These are phyloP conservation scores for Lachnellula hyalina DNA, from an alignment of 2,329 filamentous ascomycete genomes.

Conservation along the genomic window DNA sequence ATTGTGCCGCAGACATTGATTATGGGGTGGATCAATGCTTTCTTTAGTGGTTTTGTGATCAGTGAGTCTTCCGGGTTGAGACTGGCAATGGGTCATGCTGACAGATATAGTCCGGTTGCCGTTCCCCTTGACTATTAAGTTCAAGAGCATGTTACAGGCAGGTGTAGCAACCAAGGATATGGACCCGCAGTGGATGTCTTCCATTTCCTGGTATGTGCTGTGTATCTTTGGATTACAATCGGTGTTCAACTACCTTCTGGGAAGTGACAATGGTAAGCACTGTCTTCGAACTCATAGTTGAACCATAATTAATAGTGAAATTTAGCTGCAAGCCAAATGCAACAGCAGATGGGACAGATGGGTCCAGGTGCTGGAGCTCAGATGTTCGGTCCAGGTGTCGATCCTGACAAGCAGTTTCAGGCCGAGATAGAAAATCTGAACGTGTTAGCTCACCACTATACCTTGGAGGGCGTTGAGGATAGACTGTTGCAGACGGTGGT, in stretches of 20 bases:
- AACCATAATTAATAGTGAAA: constrained; percentile 3
- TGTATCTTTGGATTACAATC: constrained; percentile 95
- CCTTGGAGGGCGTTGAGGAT: constrained; percentile 82
- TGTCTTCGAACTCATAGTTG: neutral
- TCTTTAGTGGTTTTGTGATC: constrained; percentile 97
- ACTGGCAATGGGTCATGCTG: constrained; percentile 9
- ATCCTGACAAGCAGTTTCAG: constrained; percentile 92
- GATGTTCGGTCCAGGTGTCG: constrained; percentile 87
- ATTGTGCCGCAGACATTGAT: constrained; percentile 98
- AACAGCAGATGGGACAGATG: constrained; percentile 75
- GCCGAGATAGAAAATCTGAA: constrained; percentile 93
- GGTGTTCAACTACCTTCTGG: constrained; percentile 94
- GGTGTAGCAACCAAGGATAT: constrained; percentile 93
- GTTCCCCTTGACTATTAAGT: constrained; percentile 95
- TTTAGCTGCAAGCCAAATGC: constrained; percentile 82
- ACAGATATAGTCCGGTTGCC: constrained; percentile 74
- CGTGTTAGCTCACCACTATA: constrained; percentile 89
- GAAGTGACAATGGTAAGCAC: constrained; percentile 83
- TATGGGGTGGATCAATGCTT: constrained; percentile 99
- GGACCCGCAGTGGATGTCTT: constrained; percentile 97
- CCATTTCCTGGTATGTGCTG: constrained; percentile 97
- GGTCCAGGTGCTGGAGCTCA: constrained; percentile 57
- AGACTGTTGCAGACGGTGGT: constrained; percentile 57
- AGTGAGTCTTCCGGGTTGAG: constrained; percentile 49
- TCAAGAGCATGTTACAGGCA: constrained; percentile 98